A percentile compares a stretch with the other conserved stretches of the same genome.
Evolutionary conservation across 306 rosid species (phyloP).

Genomic region (Vicia faba): DNA sequence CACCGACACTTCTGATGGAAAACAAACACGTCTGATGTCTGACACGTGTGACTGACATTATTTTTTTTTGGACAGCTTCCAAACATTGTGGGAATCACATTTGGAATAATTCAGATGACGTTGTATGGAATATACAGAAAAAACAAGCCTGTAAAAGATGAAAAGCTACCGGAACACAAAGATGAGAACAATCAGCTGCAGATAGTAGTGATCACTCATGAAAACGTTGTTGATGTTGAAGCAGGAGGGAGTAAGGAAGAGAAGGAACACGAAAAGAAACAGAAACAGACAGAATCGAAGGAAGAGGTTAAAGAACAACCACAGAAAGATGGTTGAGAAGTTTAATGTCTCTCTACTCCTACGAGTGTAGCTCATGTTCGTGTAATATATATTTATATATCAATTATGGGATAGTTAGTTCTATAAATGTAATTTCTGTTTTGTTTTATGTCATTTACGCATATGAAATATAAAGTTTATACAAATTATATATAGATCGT

Average conservation of each 20-base stretch:
- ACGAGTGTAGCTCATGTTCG: not conserved
- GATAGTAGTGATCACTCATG: not conserved
- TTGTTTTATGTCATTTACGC: not conserved
- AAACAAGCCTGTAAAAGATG: slow-evolving; percentile 39
- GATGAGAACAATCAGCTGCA: slow-evolving; percentile 30
- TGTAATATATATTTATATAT: not conserved
- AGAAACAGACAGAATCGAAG: not conserved
- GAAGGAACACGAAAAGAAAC: not conserved
- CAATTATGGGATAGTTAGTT: not conserved
- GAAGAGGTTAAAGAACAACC: not conserved
- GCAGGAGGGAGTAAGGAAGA: not conserved
- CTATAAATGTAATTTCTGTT: not conserved
- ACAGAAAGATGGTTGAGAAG: not conserved
- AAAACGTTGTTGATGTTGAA: not conserved
- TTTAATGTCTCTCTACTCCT: not conserved
- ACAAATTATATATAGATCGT: not conserved
- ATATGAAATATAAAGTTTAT: not conserved
- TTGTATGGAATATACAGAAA: slow-evolving; percentile 64
- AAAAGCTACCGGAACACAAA: slow-evolving; percentile 65
- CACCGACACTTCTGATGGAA: no score
- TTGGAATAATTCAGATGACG: slow-evolving; percentile 80
- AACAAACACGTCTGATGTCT: no score
- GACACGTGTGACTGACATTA: not conserved
- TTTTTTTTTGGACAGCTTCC: slow-evolving; percentile 63
- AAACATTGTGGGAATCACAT: slow-evolving; percentile 69